phyloP scores from a whole-genome alignment of 1,284 basidiomycete species.

The Termitomyces sp. region DNA sequence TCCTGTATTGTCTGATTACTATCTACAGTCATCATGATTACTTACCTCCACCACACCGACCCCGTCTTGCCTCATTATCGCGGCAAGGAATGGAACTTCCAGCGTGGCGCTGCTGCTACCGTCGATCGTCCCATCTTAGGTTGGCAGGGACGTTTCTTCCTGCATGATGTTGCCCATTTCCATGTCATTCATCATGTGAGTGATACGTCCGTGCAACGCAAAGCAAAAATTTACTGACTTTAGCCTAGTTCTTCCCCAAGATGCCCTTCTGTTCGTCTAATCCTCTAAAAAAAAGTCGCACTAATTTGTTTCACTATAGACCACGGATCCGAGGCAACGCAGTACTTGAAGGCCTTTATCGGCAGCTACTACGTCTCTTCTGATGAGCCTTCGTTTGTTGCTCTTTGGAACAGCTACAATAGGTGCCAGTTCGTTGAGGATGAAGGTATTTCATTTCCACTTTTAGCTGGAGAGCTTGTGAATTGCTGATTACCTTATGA shows the following conservation, averaged over 20 bases:
- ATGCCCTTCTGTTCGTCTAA: constrained; percentile 42
- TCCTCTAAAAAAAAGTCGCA: neutral
- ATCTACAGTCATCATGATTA: constrained; percentile 47
- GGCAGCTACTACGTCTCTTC: constrained; percentile 49
- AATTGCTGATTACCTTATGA: too few species aligned
- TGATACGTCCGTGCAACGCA: constrained; percentile 3
- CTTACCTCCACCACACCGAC: constrained; percentile 52
- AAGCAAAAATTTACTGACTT: neutral
- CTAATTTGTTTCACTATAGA: constrained; percentile 27
- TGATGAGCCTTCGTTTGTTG: constrained; percentile 44
- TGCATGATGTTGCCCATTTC: constrained; percentile 47
- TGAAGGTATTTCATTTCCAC: too few species aligned
- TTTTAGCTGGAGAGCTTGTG: too few species aligned
- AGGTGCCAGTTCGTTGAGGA: constrained; percentile 67
- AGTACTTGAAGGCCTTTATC: constrained; percentile 46
- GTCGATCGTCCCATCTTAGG: constrained; percentile 46
- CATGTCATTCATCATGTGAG: constrained; percentile 46
- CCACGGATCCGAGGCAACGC: constrained; percentile 48
- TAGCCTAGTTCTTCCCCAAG: constrained; percentile 42
- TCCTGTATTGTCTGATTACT: too few species aligned
- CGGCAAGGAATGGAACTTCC: constrained; percentile 47
- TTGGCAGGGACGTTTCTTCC: constrained; percentile 51
- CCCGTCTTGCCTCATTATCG: constrained; percentile 50
- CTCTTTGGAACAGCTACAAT: constrained; percentile 56
- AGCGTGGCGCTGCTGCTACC: constrained; percentile 45